Conservation (phyloP, 345 rosid species). For the Erodium maritimum region DNA sequence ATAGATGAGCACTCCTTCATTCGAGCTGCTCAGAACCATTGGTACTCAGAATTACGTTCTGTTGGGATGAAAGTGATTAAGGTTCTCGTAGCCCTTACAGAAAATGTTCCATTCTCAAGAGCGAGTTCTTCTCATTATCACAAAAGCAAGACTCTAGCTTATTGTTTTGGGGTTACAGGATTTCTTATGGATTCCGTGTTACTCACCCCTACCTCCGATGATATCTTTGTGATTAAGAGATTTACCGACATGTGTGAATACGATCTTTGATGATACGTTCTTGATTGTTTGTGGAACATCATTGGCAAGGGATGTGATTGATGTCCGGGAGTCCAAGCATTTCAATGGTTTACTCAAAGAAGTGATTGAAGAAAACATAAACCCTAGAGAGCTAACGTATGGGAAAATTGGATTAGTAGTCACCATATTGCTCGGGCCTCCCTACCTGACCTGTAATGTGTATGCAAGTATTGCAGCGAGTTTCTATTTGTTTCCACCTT, state of each 20-base stretch:
- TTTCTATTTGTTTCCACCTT: not conserved
- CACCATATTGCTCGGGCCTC: not conserved
- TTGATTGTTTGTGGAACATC: slow-evolving; percentile 27
- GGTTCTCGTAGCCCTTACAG: slow-evolving; percentile 13
- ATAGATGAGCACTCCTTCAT: slow-evolving; percentile 19
- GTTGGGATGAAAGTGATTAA: slow-evolving; percentile 26
- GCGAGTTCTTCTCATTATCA: slow-evolving; percentile 15
- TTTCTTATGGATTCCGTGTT: slow-evolving; percentile 17
- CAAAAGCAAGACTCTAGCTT: slow-evolving; percentile 12
- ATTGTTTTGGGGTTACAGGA: slow-evolving; percentile 19
- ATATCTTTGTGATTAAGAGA: slow-evolving; percentile 2
- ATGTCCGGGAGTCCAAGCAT: slow-evolving; percentile 18
- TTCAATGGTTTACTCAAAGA: slow-evolving; percentile 15
- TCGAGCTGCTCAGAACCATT: slow-evolving; percentile 18
- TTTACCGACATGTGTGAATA: slow-evolving; percentile 3
- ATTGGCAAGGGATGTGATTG: slow-evolving; percentile 15
- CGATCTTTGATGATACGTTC: slow-evolving; percentile 15
- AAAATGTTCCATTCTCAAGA: not conserved
- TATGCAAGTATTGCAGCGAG: not conserved
- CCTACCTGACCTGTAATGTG: not conserved
- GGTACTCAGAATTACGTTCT: slow-evolving; percentile 25
- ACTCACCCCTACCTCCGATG: not conserved
- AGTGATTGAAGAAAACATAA: not conserved
- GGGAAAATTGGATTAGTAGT: not conserved
- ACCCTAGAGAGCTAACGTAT: not conserved